Evolutionary conservation across 176 grass and related monocot species (phyloP), one percentile per base, ranked within the genome.

Genomic region (Luzula sylvatica): DNA sequence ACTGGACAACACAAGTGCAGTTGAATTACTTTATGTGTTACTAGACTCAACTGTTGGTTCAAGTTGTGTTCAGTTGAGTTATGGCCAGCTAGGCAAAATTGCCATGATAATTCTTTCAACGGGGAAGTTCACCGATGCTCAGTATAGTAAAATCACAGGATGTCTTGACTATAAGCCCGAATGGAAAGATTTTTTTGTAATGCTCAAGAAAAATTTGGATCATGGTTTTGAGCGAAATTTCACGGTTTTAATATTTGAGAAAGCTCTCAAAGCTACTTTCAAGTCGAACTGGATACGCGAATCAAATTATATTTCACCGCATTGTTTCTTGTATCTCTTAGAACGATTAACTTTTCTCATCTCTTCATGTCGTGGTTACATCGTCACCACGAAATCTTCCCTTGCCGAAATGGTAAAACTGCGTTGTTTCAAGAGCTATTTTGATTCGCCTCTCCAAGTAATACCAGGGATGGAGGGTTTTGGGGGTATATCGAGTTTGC

Each of bases 261-360:
- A 24, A 30, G 72, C 75, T 21, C 72, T 94, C 24, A 25, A 78
- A 40, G 58, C 12, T 5, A 69, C 88, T 32, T 78, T 43, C 8
- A 5, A 9, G 9, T 11, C 45, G 26, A 11, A 61, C 18, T 78
- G 83, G 79, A 65, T 0, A 62, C 2, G 0, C 3, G 56, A 81
- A 54, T 4, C 0, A 6, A 74, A 83, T 55, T 94, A 75, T 38
- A 53, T 94, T 23, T 75, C 79, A 8, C 79, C 72, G 1, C n/a
- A 75, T 2, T 83, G 69, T 42, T 87, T 56, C 54, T 41, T 83
- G n/a, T 76, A 77, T 67, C 79, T 94, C 14, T 12, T 84, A 2
- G 79, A 84, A 17, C 70, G 45, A 50, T 75, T 94, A 65, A 32
- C 35, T 14, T 84, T 94, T 23, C 61, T 94, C 22, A 43, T 69